phyloP scores from a whole-genome alignment of 768 basidiomycete species.

The Cystofilobasidium macerans region DNA sequence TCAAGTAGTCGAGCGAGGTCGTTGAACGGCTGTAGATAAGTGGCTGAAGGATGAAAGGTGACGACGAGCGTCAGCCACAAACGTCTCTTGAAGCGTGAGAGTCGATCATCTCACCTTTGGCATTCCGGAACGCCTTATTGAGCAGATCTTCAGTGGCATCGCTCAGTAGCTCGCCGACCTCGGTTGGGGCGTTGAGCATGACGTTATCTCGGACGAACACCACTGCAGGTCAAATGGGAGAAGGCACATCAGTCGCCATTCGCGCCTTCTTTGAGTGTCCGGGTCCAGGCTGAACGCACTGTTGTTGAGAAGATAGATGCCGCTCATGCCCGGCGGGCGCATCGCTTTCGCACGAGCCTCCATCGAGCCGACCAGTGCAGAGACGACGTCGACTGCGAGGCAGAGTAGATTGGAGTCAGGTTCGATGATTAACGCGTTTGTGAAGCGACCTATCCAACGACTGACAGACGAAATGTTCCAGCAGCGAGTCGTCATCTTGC shows the following conservation, averaged over 20 bases:
- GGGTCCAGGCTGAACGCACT: background rate
- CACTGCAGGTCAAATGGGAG: conserved; percentile 7
- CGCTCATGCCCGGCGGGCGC: conserved; percentile 11
- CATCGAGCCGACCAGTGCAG: conserved; percentile 4
- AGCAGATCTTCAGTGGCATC: conserved; percentile 14
- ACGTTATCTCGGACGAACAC: conserved; percentile 15
- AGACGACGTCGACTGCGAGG: conserved; percentile 11
- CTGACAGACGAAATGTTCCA: conserved; percentile 24
- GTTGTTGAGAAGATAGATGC: conserved; percentile 23
- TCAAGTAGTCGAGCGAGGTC: conserved; percentile 3
- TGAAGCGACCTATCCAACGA: background rate
- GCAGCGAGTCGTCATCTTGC: background rate
- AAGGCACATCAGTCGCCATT: background rate
- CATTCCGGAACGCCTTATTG: conserved; percentile 18
- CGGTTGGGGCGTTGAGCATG: conserved; percentile 3
- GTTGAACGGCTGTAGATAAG: conserved; percentile 15
- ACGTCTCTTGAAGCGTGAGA: too few species aligned
- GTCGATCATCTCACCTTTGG: conserved; percentile 8
- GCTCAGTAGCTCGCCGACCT: conserved; percentile 11
- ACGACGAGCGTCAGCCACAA: background rate
- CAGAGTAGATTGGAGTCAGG: background rate
- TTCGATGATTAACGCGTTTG: background rate
- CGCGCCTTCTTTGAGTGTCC: background rate
- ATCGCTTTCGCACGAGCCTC: conserved; percentile 10
- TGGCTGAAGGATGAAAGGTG: background rate